A percentile compares a stretch with the other conserved stretches of the same genome.
These are phyloP conservation scores for Echinosophora koreensis DNA, from an alignment of 306 rosid species.

Conservation along the genomic window DNA sequence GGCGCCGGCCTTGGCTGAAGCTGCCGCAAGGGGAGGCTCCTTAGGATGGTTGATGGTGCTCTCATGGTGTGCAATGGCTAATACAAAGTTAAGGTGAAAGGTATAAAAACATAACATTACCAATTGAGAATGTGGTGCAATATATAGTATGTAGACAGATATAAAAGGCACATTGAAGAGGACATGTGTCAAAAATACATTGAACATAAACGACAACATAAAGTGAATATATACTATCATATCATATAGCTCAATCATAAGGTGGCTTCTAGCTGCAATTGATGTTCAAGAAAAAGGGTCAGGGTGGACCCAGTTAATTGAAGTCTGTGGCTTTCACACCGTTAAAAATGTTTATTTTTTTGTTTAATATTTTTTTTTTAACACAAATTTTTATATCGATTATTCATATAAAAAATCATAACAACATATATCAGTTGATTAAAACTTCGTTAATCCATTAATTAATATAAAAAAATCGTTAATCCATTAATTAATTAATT, in stretches of 20 bases:
- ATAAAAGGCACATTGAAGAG: constrained; percentile 1
- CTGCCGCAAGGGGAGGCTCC: constrained; percentile 46
- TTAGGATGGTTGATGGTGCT: constrained; percentile 50
- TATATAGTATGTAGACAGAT: constrained; percentile 13
- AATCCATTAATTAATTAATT: too few relatives aligned
- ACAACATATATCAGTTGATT: too few relatives aligned
- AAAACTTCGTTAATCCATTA: too few relatives aligned
- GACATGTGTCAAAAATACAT: constrained; percentile 33
- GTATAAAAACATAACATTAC: background rate
- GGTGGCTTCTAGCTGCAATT: constrained; percentile 44
- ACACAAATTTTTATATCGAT: too few relatives aligned
- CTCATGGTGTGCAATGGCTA: constrained; percentile 36
- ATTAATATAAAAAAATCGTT: too few relatives aligned
- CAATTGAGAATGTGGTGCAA: constrained; percentile 35
- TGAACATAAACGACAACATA: background rate
- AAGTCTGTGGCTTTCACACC: constrained; percentile 28
- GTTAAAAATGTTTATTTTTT: background rate
- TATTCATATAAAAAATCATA: too few relatives aligned
- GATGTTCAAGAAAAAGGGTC: constrained; percentile 18
- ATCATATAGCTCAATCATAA: constrained; percentile 11
- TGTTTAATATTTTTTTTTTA: too few relatives aligned
- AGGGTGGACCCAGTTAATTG: constrained; percentile 27
- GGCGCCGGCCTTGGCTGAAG: background rate
- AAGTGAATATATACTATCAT: background rate
- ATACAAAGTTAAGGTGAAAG: background rate